Evolutionary conservation across 129 eudicot species (phyloP).

Genomic region (Silybum marianum): DNA sequence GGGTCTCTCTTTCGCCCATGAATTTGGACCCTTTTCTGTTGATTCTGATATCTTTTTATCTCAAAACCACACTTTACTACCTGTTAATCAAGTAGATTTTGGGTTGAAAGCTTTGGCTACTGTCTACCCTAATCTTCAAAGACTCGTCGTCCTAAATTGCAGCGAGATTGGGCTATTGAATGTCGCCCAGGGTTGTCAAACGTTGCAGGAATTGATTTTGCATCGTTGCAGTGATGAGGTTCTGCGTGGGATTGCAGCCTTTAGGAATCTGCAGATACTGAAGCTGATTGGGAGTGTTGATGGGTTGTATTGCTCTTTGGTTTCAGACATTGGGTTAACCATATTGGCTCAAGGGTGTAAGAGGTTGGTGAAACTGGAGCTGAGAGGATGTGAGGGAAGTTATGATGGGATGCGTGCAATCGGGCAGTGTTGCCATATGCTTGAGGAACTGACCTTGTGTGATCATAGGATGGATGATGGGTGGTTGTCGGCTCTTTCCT

Average conservation of each 20-base stretch:
- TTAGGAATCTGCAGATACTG: constrained; percentile 71
- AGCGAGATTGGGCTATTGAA: constrained; percentile 68
- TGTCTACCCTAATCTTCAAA: constrained; percentile 66
- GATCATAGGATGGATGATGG: constrained; percentile 77
- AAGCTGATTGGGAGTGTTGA: constrained; percentile 62
- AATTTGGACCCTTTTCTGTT: constrained; percentile 46
- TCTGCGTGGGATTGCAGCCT: constrained; percentile 59
- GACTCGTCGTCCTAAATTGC: constrained; percentile 53
- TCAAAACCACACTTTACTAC: constrained; percentile 28
- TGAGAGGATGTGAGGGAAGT: constrained; percentile 83
- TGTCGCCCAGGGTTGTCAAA: constrained; percentile 65
- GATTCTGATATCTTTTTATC: constrained; percentile 35
- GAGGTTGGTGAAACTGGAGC: constrained; percentile 77
- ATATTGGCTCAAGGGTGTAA: constrained; percentile 88
- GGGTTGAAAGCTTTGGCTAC: constrained; percentile 52
- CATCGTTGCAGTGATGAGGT: constrained; percentile 66
- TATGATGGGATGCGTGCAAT: constrained; percentile 84
- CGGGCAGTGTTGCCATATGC: constrained; percentile 89
- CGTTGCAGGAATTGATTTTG: constrained; percentile 69
- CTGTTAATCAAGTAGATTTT: constrained; percentile 48
- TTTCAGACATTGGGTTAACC: constrained; percentile 83
- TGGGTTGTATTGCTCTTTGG: constrained; percentile 57
- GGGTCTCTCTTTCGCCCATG: constrained; percentile 45
- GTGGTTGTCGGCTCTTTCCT: constrained; percentile 74
- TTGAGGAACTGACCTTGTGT: constrained; percentile 64